These are phyloP conservation scores for Clavispora asparagi DNA, from an alignment of 805 yeast species.

Conservation along the genomic window DNA sequence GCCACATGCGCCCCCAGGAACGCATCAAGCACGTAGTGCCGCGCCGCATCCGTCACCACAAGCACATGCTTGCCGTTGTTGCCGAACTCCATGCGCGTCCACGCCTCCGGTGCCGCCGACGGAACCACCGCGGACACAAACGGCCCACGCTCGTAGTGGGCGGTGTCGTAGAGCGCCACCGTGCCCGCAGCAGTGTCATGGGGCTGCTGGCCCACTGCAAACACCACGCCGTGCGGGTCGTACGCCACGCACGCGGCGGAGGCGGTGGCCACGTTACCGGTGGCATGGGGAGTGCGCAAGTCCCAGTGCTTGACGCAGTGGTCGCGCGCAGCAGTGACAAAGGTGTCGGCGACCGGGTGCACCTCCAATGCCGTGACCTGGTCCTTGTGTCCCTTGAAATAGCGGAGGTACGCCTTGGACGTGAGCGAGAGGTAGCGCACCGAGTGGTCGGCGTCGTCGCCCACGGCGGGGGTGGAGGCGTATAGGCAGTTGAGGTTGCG, in stretches of 20 bases:
- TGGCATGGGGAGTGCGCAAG: conserved; percentile 57
- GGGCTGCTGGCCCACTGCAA: conserved; percentile 51
- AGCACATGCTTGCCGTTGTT: conserved; percentile 67
- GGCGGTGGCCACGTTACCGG: conserved; percentile 51
- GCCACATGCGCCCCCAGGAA: conserved; percentile 52
- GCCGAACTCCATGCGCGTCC: conserved; percentile 73
- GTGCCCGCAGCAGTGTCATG: conserved; percentile 4
- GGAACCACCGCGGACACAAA: conserved; percentile 30
- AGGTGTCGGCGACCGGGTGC: conserved; percentile 61
- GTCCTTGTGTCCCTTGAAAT: conserved; percentile 82
- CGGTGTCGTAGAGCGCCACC: conserved; percentile 54
- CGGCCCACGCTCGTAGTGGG: conserved; percentile 54
- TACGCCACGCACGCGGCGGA: conserved; percentile 57
- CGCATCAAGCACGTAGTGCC: conserved; percentile 65
- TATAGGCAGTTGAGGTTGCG: conserved; percentile 66
- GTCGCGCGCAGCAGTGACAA: conserved; percentile 68
- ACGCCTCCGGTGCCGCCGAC: conserved; percentile 23
- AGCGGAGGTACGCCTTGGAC: conserved; percentile 75
- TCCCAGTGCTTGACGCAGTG: conserved; percentile 88
- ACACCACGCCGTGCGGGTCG: conserved; percentile 81
- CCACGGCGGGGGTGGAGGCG: conserved; percentile 59
- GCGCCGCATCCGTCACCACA: conserved; percentile 47
- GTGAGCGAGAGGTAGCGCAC: conserved; percentile 72
- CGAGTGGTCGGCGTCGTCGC: conserved; percentile 55
- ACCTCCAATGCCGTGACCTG: conserved; percentile 70